Evolutionary conservation across 73 alveolate species (phyloP), one percentile per base, ranked within the genome.

Genomic region (Symbiodinium natans): DNA sequence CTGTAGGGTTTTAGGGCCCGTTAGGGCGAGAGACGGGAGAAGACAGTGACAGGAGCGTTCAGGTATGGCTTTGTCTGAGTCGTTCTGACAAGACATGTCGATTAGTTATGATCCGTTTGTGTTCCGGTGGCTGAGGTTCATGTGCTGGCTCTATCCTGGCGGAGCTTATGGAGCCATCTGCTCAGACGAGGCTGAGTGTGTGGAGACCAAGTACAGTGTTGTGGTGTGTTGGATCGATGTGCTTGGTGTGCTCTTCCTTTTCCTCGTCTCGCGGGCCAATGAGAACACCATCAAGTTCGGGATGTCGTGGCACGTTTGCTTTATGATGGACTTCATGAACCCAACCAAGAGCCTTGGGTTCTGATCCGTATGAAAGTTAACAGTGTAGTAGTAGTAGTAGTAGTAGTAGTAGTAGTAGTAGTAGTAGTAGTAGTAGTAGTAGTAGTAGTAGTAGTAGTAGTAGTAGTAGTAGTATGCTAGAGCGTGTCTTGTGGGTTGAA

Each of bases 201-300:
- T 34, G 8, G 43, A 41, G 43, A n/a, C 19, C 17, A 17, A 23
- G 31, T 74, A 33, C 84, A 74, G 27, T 29, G 23, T 17, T 11
- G 84, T 34, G 84, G 84, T 74, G 40, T 74, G 84, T 34, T 33
- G 40, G 40, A n/a, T 74, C 33, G 84, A 74, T 29, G 84, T 74
- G 84, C 84, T 74, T 19, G 43, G 40, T n/a, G 84, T 74, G 7
- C 84, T 74, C 43, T 74, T 74, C 42, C 43, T 74, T 17, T 74
- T 74, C 84, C 84, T 74, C 25, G 84, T 33, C 11, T 74, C 84
- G n/a, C 19, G 84, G 42, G 84, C 84, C 84, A 34, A 74, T 33
- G 84, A 74, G 42, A 74, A 74, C 42, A 74, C 84, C 84, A 74
- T 74, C 84, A 74, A 74, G 84, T 74, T 74, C 84, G 84, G 84